Evolutionary conservation across 495 filamentous ascomycete genomes (phyloP).

Genomic region (Halenospora varia): DNA sequence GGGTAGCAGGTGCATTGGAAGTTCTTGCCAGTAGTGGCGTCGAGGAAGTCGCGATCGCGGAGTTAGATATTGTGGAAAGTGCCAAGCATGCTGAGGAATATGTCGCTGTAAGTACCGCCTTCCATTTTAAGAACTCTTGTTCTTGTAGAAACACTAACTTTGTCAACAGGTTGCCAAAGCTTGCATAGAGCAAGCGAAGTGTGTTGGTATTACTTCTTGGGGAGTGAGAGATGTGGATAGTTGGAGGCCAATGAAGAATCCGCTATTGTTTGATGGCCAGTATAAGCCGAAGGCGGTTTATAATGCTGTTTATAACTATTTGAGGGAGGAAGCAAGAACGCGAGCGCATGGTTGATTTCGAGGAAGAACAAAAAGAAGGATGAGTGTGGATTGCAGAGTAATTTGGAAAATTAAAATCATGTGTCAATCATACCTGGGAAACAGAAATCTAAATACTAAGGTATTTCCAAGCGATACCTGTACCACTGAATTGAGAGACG

Average conservation of each 20-base stretch:
- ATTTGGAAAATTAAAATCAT: too few relatives aligned
- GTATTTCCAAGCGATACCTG: too few relatives aligned
- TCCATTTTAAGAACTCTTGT: not conserved
- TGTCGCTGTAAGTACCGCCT: not conserved
- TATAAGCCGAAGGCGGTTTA: conserved; percentile 8
- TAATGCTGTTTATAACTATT: not conserved
- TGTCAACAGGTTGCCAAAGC: conserved; percentile 9
- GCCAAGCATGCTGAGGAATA: not conserved
- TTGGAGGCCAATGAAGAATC: conserved; percentile 5
- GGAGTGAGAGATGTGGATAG: conserved; percentile 3
- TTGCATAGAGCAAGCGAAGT: conserved; percentile 18
- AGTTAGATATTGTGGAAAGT: conserved; percentile 24
- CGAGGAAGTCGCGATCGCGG: conserved; percentile 35
- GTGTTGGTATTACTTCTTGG: conserved; percentile 12
- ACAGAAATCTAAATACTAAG: too few relatives aligned
- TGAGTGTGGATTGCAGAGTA: too few relatives aligned
- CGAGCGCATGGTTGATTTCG: too few relatives aligned
- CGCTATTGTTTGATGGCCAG: conserved; percentile 6
- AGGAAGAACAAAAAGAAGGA: too few relatives aligned
- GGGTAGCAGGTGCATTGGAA: conserved; percentile 39
- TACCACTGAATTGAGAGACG: too few relatives aligned
- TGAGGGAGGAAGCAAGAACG: not conserved
- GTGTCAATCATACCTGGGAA: too few relatives aligned
- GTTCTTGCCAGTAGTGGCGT: conserved; percentile 38
- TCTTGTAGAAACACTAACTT: not conserved